Base-by-base conservation (phyloP, 2,329 filamentous ascomycete genomes). In the Talaromyces sp. region DNA sequence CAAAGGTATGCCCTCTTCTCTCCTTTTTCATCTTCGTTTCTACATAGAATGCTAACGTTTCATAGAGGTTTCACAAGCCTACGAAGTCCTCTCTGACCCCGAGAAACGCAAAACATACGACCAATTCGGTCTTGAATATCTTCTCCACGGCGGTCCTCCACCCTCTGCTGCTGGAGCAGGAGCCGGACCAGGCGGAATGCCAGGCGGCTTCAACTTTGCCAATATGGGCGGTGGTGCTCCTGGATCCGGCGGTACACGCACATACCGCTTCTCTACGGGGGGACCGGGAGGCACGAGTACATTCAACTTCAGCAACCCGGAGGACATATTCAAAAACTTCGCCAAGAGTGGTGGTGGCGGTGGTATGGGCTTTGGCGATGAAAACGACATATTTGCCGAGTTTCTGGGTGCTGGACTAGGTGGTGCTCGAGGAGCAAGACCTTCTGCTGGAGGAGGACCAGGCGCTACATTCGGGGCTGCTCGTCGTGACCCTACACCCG, bases 81-180 rank as follows among this genome's bases (percentile, higher is more conserved):
- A 97, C 82, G 95, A 99, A 81, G 96, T 99, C 71, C 88, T 99
- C 3, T 96, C 92, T 67, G 95, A 99, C 73, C 93, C 94, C 66
- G 93, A 98, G 76, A 99, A 98, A 81, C 90, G 95, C 73, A 95
- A 96, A 79, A 89, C 89, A 48, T 99, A 99, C 77, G 95, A 99
- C 77, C 89, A 94, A 75, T 97, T 89, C 78, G 95, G 95, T 68
- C 89, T 98, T 67, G 95, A 98, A 73, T 97, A 94, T 81, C 85
- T 99, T 60, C 84, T 96, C 37, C 89, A 90, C 59, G 93, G 93
- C 58, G 93, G 92, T 35, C 83, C 85, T 59, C 82, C 86, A 9
- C 87, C 90, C 10, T 81, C 85, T 35, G 85, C 89, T 8, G 84
- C 83, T 24, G 80, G 79, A 58, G 80, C 41, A 37, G 43, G 22